Conservation (phyloP, 768 basidiomycete genomes). For the Suillus variegatus region DNA sequence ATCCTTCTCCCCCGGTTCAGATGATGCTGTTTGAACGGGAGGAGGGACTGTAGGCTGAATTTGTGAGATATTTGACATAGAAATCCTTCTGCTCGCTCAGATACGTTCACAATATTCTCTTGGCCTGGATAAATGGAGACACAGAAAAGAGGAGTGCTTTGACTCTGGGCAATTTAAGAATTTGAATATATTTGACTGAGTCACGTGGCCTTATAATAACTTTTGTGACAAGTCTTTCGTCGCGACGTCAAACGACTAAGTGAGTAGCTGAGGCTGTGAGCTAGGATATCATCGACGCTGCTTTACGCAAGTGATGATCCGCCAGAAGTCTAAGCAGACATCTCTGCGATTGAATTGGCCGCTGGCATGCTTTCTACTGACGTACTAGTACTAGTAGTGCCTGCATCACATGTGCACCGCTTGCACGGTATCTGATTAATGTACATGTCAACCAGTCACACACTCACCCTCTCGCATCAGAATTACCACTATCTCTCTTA, state of each 20-base stretch:
- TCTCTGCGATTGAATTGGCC: neutral
- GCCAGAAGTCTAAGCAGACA: neutral
- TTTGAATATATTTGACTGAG: neutral
- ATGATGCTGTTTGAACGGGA: conserved; percentile 26
- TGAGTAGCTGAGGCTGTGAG: neutral
- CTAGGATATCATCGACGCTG: neutral
- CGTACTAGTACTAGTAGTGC: too few relatives aligned
- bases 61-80: conserved; percentile 35
- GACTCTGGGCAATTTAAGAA: neutral
- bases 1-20: conserved; percentile 30
- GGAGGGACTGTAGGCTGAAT: conserved; percentile 25
- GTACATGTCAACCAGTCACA: neutral
- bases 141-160: neutral
- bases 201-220: neutral
- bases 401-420: neutral
- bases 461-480: neutral
- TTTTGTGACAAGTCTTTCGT: neutral
- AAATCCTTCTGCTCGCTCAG: neutral
- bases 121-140: neutral
- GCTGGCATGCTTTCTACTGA: neutral
- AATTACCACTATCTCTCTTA: neutral
- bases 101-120: neutral
- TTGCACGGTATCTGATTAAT: neutral
- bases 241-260: neutral
- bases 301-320: neutral